Base-by-base conservation (phyloP, 352 stramenopile species). In the Pythium aquatile region DNA sequence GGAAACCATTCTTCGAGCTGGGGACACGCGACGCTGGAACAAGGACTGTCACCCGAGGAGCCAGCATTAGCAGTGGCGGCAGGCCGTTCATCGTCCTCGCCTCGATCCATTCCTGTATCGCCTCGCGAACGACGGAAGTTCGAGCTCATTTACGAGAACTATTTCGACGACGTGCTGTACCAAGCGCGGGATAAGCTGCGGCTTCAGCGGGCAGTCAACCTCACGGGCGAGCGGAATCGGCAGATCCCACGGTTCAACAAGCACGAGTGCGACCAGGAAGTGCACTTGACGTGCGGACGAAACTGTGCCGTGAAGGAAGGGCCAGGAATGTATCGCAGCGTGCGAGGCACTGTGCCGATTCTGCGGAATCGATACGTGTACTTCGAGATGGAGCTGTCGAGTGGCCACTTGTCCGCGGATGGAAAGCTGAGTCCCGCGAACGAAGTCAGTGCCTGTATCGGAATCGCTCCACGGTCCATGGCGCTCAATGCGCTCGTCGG, bases 151-250 rank as follows among this genome's bases (percentile, higher is more conserved):
- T 93, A 94, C 61, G 83, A 80, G 3, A 90, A 88, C 56, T 92
- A 94, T 39, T 93, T 85, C 13, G 84, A 94, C 63, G 86, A 96
- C 55, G 75, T 96, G 6, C 60, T 96, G 29, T 96, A 94, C 62
- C 85, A 90, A 48, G 85, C 77, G 20, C 82, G 87, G 13, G 87
- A 96, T 61, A 77, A 85, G 40, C 58, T 96, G 29, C 81, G 87
- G 26, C 75, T 88, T 28, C 84, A 94, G 63, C 81, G 83, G 32
- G 83, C 83, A 2, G 84, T 81, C 16, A 89, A 79, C n/a, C 51
- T 93, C 44, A 88, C 72, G 9, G 86, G 86, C 14, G 72, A 84
- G n/a, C 69, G 53, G 16, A 70, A 79, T 46, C 61, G 87, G 13
- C 72, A 75, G 16, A 83, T 93, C 13, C 85, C 87, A 16, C 76